A percentile compares a stretch with the other conserved stretches of the same genome.
phyloP scores from a whole-genome alignment of 768 basidiomycete species.

The Lactifluus volemus region DNA sequence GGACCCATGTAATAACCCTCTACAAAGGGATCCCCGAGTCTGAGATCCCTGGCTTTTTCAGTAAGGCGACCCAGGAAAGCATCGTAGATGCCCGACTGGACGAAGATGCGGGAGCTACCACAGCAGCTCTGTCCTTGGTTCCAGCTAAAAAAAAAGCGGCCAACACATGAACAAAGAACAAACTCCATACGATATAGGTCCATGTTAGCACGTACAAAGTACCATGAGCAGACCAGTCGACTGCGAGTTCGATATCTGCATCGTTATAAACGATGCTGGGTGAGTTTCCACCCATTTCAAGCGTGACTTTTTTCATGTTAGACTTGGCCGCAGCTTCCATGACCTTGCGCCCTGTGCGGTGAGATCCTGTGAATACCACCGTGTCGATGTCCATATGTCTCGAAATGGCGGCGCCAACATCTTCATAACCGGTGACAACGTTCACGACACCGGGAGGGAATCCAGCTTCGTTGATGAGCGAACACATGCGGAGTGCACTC shows the following conservation, averaged over 20 bases:
- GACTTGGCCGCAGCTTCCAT: slow-evolving; percentile 49
- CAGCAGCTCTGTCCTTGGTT: slow-evolving; percentile 75
- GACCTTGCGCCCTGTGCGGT: slow-evolving; percentile 53
- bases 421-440: slow-evolving; percentile 47
- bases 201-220: slow-evolving; percentile 38
- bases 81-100: slow-evolving; percentile 75
- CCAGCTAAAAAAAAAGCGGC: slow-evolving; percentile 31
- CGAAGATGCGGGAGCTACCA: slow-evolving; percentile 75
- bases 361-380: slow-evolving; percentile 69
- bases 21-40: slow-evolving; percentile 66
- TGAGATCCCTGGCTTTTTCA: slow-evolving; percentile 42
- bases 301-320: slow-evolving; percentile 62
- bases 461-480: slow-evolving; percentile 46
- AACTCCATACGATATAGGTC: neutral
- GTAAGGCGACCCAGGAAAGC: slow-evolving; percentile 56
- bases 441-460: slow-evolving; percentile 60
- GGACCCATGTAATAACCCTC: slow-evolving; percentile 61
- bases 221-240: slow-evolving; percentile 49
- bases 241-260: slow-evolving; percentile 49
- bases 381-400: slow-evolving; percentile 52
- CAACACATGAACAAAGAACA: neutral
- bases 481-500: slow-evolving; percentile 38
- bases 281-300: slow-evolving; percentile 70
- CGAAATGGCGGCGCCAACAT: slow-evolving; percentile 48
- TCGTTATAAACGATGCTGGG: slow-evolving; percentile 56